Conservation (phyloP, 345 rosid genomes). For the Gossypium thurberi region DNA sequence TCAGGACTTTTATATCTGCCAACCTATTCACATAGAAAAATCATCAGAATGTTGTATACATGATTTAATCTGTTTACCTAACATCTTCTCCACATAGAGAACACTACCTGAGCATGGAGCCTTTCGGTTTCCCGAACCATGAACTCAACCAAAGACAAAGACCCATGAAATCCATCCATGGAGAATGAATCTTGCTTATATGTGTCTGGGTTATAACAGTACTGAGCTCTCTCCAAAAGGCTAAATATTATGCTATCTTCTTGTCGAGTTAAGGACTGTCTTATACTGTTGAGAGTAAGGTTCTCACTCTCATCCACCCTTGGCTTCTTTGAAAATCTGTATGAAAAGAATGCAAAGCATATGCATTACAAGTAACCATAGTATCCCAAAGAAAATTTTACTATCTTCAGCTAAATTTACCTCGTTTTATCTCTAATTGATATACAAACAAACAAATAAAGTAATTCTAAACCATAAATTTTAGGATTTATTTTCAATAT, state of each 20-base stretch:
- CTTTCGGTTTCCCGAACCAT: slow-evolving; percentile 61
- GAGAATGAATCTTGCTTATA: slow-evolving; percentile 46
- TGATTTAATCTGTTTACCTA: background rate
- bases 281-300: slow-evolving; percentile 54
- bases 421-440: background rate
- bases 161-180: slow-evolving; percentile 57
- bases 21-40: slow-evolving; percentile 26
- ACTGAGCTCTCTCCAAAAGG: slow-evolving; percentile 60
- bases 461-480: background rate
- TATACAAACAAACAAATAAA: background rate
- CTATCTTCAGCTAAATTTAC: background rate
- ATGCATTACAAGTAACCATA: background rate
- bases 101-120: slow-evolving; percentile 50
- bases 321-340: slow-evolving; percentile 18
- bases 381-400: background rate
- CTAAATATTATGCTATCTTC: slow-evolving; percentile 66
- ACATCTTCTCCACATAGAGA: background rate
- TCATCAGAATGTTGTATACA: background rate
- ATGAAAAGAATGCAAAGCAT: background rate
- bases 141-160: slow-evolving; percentile 53
- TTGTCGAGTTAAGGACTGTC: slow-evolving; percentile 49
- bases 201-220: slow-evolving; percentile 52
- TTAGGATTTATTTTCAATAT: background rate
- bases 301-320: slow-evolving; percentile 50
- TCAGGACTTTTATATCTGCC: slow-evolving; percentile 67